Percentiles rank a stretch among this genome's conserved stretches.
These are phyloP conservation scores for Lentinula edodes DNA, from an alignment of 768 basidiomycete genomes.

Conservation along the genomic window DNA sequence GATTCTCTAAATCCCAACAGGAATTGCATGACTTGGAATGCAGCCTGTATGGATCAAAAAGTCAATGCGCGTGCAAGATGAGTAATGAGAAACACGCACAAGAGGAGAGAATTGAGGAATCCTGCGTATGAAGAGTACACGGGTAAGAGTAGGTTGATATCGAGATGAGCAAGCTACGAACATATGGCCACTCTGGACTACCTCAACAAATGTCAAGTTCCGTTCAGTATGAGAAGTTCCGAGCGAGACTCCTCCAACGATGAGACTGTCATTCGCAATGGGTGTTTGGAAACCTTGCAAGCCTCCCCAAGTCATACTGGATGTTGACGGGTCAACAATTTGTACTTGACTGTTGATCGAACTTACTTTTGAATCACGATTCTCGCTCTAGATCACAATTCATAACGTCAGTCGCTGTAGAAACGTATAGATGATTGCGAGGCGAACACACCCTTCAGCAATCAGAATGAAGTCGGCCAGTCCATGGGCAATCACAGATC, in stretches of 20 bases:
- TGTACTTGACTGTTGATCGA: not conserved
- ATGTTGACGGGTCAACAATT: not conserved
- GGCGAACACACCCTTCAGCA: slow-evolving; percentile 55
- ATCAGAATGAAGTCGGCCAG: slow-evolving; percentile 71
- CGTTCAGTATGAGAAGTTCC: slow-evolving; percentile 65
- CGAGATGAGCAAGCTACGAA: slow-evolving; percentile 19
- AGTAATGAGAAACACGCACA: slow-evolving; percentile 27
- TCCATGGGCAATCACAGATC: slow-evolving; percentile 67
- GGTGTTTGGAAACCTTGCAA: slow-evolving; percentile 71
- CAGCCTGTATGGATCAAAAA: slow-evolving; percentile 34
- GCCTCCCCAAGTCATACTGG: slow-evolving; percentile 41
- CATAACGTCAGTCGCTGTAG: no score
- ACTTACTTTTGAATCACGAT: slow-evolving; percentile 60
- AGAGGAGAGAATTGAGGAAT: slow-evolving; percentile 61
- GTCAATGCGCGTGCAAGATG: slow-evolving; percentile 1
- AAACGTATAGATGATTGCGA: not conserved
- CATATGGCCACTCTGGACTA: slow-evolving; percentile 71
- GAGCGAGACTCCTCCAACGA: slow-evolving; percentile 62
- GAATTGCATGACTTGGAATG: slow-evolving; percentile 65
- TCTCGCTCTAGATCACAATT: slow-evolving; percentile 33
- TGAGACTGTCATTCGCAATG: slow-evolving; percentile 58
- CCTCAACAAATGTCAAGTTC: slow-evolving; percentile 61
- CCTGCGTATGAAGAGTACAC: slow-evolving; percentile 24
- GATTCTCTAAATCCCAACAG: slow-evolving; percentile 56
- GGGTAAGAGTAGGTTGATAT: not conserved